These are phyloP conservation scores for Hippophae rhamnoides DNA, from an alignment of 306 rosid species.

Conservation along the genomic window DNA sequence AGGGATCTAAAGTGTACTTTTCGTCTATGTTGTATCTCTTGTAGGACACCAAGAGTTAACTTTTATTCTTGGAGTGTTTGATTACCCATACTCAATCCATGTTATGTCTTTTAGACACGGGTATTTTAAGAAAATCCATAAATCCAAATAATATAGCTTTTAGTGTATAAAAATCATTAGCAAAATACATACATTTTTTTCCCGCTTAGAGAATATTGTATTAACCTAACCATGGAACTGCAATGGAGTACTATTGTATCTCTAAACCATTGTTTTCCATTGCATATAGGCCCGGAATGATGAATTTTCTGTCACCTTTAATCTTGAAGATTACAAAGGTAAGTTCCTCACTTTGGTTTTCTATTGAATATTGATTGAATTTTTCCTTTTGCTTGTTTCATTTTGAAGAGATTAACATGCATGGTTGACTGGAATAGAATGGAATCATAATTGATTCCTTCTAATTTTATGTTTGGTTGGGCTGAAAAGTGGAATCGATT, in stretches of 20 bases:
- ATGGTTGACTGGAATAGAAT: not conserved
- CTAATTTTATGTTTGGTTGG: too few relatives aligned
- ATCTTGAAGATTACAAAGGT: constrained; percentile 97
- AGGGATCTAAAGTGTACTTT: too few relatives aligned
- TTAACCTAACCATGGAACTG: not conserved
- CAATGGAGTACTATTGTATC: not conserved
- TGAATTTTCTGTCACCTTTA: constrained; percentile 64
- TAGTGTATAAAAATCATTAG: too few relatives aligned
- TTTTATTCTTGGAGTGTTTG: too few relatives aligned
- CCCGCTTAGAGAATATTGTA: not conserved
- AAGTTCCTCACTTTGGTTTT: constrained; percentile 5
- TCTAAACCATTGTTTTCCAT: constrained; percentile 20
- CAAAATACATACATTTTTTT: too few relatives aligned
- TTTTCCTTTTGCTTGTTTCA: not conserved
- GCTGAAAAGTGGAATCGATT: too few relatives aligned
- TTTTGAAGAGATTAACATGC: not conserved
- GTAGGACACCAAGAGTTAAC: too few relatives aligned
- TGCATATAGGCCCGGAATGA: constrained; percentile 75
- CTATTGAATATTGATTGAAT: not conserved
- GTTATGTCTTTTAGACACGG: too few relatives aligned
- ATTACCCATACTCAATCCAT: too few relatives aligned
- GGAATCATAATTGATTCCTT: not conserved
- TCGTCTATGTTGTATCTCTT: too few relatives aligned
- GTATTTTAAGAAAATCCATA: too few relatives aligned
- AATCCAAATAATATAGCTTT: too few relatives aligned